Base-by-base conservation (phyloP, 106 monocot genomes). In the Dendrobium nobile region DNA sequence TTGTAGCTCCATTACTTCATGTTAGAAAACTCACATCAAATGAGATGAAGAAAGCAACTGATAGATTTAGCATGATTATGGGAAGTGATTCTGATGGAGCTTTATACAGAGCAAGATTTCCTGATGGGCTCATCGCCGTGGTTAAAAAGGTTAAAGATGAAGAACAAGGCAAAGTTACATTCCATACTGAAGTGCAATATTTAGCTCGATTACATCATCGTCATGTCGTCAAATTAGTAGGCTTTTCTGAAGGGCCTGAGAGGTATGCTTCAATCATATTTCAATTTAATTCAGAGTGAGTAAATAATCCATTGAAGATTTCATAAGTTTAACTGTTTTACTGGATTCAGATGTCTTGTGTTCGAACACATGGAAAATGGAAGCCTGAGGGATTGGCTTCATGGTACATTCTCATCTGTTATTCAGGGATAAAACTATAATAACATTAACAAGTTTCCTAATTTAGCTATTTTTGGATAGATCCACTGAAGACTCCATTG, bases 341-440 rank as follows among this genome's bases (percentile, higher is more conserved):
- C 73, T 77, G 5, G 28, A 78, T 79, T 76, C 87, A 97, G 97
- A 82, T 97, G 90, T 81, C 87, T 97, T 41, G 82, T 92, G 16
- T 97, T 92, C 81, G 92, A 92, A 61, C 88, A 97, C 74, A 86
- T 85, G 94, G 92, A 92, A 80, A 92, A 89, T 80, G 92, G 94
- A 77, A 97, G 86, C 81, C 77, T 97, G 75, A 89, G 86, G 79
- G 89, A 97, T 13, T 91, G 82, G 82, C 94, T 97, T 82, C 92
- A 89, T 77, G 97, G 94, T 97, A 92, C 15, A 2, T 37, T 37
- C 37, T 37, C 37, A 37, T 37, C 19, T 59, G 9, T 61, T 22
- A 47, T 19, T 15, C 10, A 20, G 41, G 51, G 8, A 37, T 78
- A n/a, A 44, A 45, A 56, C 65, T 20, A 40, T 47, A 81, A 54